These are phyloP conservation scores for Alternaria solani DNA, from an alignment of 2,329 filamentous ascomycete genomes.

Conservation along the genomic window DNA sequence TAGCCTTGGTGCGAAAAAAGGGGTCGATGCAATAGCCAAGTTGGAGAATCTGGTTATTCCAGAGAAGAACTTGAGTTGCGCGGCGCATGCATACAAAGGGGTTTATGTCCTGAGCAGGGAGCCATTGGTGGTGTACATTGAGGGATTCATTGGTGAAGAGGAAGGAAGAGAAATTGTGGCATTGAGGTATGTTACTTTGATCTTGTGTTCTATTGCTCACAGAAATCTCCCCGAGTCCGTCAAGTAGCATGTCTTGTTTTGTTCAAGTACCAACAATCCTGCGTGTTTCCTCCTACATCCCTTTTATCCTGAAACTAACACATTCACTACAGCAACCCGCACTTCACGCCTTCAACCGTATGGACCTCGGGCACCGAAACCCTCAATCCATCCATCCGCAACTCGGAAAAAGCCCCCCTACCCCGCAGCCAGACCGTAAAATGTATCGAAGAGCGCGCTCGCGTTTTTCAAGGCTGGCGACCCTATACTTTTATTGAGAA, in stretches of 20 bases:
- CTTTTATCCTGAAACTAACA: neutral
- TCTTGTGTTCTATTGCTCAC: neutral
- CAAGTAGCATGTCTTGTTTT: neutral
- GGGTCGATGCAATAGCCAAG: conserved; percentile 34
- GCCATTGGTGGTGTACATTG: conserved; percentile 67
- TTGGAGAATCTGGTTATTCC: conserved; percentile 52
- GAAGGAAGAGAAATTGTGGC: conserved; percentile 62
- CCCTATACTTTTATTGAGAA: conserved; percentile 66
- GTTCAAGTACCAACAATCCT: neutral
- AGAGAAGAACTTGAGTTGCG: conserved; percentile 49
- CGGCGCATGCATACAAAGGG: conserved; percentile 46
- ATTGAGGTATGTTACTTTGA: conserved; percentile 56
- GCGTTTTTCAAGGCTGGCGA: conserved; percentile 68
- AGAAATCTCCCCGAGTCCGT: neutral
- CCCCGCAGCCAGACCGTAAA: conserved; percentile 58
- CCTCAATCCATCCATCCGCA: conserved; percentile 59
- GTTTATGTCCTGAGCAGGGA: conserved; percentile 61
- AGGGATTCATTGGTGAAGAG: conserved; percentile 59
- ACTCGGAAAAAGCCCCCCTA: conserved; percentile 60
- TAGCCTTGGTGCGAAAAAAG: conserved; percentile 1
- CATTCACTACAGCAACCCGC: conserved; percentile 49
- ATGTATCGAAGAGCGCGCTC: conserved; percentile 67
- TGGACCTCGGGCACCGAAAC: conserved; percentile 59
- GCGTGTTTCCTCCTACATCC: neutral
- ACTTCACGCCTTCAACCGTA: conserved; percentile 64